Percentiles rank a stretch among this genome's conserved stretches.
phyloP scores from a whole-genome alignment of 2,329 filamentous ascomycete genomes.

The Arthrobotrys musiformis region DNA sequence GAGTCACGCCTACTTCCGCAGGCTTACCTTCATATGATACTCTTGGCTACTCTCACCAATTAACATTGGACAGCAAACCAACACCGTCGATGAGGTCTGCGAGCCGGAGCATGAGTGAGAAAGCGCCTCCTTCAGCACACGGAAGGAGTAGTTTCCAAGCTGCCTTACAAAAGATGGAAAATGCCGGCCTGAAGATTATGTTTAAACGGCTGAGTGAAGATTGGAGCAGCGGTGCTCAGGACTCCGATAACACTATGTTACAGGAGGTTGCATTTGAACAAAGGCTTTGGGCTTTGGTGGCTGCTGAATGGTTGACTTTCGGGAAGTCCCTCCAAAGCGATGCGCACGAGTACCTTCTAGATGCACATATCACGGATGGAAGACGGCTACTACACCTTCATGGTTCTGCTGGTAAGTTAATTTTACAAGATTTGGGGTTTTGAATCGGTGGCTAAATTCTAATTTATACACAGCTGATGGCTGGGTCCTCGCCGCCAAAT shows the following conservation, averaged over 20 bases:
- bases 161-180: conserved; percentile 53
- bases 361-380: conserved; percentile 41
- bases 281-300: conserved; percentile 53
- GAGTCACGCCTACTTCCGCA: conserved; percentile 25
- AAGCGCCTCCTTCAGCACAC: conserved; percentile 10
- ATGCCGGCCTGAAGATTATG: conserved; percentile 56
- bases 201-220: conserved; percentile 56
- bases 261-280: conserved; percentile 56
- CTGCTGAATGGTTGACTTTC: conserved; percentile 55
- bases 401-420: conserved; percentile 45
- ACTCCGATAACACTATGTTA: conserved; percentile 35
- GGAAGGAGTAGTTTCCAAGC: conserved; percentile 46
- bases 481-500: conserved; percentile 56
- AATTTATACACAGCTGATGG: conserved; percentile 50
- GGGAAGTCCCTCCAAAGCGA: conserved; percentile 55
- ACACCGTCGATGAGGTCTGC: conserved; percentile 32
- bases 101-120: conserved; percentile 25
- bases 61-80: conserved; percentile 22
- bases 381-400: conserved; percentile 53
- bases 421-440: neutral
- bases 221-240: conserved; percentile 45
- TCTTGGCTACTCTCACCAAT: conserved; percentile 16
- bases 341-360: conserved; percentile 52
- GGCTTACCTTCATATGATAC: conserved; percentile 46
- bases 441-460: conserved; percentile 20